Base-by-base conservation (phyloP, 805 yeast genomes). In the Starmerella lactis-condensi region DNA sequence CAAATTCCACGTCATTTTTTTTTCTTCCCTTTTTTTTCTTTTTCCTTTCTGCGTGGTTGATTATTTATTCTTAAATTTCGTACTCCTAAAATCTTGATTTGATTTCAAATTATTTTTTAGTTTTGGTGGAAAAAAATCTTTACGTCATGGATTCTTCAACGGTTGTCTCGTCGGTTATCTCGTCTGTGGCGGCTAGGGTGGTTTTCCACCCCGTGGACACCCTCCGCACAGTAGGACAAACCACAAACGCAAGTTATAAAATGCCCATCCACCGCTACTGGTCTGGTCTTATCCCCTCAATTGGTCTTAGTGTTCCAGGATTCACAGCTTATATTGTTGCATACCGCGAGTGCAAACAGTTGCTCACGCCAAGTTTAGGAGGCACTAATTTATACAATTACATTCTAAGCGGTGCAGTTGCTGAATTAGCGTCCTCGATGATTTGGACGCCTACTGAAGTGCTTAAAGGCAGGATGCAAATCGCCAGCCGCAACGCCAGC, bases 371-470 rank as follows among this genome's bases (percentile, higher is more conserved):
- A 10, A 43, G 49, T 20, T 33, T 56, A 3, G 61, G 61, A 8
- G 42, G 44, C 11, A 43, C 50, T 13, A 40, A 56, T 10, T 35
- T 56, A 13, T 7, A 45, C 9, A 59, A 53, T 37, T 58, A 53
- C 36, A 42, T 57, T 6, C 37, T 43, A 18, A 48, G 57, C 31
- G 62, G 62, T 4, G 43, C 58, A 5, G 46, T 50, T 4, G 60
- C 64, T 3, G 63, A 59, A 46, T 17, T 56, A 5, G 46, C 54
- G 5, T 54, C 59, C 22, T 50, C 57, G 12, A 37, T 51, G 23
- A 43, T 59, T 11, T 58, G 60, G 59, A 59, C 64, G 12, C 64
- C 64, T 2, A 58, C 60, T 53, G 64, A 59, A 43, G 61, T 58
- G n/a, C 39, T 59, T 30, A 58, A 60, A 41, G 64, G 62, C 22